Conservation (phyloP, 2,329 filamentous ascomycete genomes). For the Botrytis aclada region DNA sequence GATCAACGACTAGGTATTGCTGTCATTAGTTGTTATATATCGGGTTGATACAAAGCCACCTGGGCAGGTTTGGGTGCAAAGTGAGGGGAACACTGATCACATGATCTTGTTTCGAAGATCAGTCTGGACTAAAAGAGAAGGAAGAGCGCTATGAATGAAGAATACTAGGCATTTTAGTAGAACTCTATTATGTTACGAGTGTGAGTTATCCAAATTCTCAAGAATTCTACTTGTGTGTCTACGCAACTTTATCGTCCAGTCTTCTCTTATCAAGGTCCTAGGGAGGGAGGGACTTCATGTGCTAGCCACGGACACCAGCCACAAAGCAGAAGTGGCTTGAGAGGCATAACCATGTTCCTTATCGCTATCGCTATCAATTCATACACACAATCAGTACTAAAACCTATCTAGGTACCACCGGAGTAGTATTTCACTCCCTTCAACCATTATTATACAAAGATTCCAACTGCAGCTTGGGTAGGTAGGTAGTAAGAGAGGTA, state of each 20-base stretch:
- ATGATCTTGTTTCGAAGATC: background rate
- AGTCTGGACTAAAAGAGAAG: background rate
- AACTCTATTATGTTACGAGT: background rate
- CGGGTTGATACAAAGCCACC: background rate
- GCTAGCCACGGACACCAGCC: background rate
- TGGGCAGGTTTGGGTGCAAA: background rate
- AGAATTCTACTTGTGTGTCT: background rate
- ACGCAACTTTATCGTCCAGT: background rate
- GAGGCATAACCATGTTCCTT: background rate
- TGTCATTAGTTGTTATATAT: background rate
- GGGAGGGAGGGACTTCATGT: background rate
- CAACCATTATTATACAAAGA: background rate
- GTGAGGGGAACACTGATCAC: background rate
- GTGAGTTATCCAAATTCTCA: background rate
- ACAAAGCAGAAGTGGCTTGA: background rate
- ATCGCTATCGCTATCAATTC: background rate
- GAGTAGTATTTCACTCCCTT: background rate
- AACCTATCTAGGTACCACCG: background rate
- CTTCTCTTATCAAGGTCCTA: background rate
- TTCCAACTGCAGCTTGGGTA: background rate
- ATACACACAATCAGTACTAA: background rate
- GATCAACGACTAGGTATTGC: too few species aligned
- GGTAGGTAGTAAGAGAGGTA: background rate
- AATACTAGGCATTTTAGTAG: background rate
- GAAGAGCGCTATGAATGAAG: background rate